Base-by-base conservation (phyloP, 441 rosid species). In the Aleurites moluccanus region DNA sequence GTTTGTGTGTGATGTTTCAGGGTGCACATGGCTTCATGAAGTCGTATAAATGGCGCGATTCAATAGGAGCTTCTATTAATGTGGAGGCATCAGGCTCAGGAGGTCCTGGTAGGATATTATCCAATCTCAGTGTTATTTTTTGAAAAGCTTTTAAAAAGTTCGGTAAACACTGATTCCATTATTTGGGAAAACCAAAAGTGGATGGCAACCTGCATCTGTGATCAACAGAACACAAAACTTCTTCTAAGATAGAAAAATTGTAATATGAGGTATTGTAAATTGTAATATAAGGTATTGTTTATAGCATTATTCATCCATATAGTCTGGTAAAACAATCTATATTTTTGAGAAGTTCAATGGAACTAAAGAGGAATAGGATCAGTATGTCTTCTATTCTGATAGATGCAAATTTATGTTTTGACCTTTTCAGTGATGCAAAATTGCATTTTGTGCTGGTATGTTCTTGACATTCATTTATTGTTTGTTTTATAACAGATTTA, bases 41-140 rank as follows among this genome's bases (percentile, higher is more conserved):
- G 74, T 84, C 91, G 72, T 80, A 92, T 82, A 88, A 84, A 87
- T 92, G 98, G 95, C 92, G 85, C 66, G 88, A 92, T 78, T 85
- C 92, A 60, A 82, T 96, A 77, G 98, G 99, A 76, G 98, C 99
- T 83, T 80, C 87, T 80, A 87, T 96, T 81, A 91, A 96, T 80
- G 89, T 96, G 77, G 99, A 96, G 88, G 99, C 99, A 69, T 90
- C 98, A 80, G 99, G 99, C 25, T 85, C 89, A 9, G 97, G 97
- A 78, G 98, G 99, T 71, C 86, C 83, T 79, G 98, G 99, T 94
- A 88, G 45, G 87, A 73, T 82, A 68, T 67, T 33, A 72, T 75
- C 68, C 64, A 45, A 52, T 52, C 40, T 66, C 57, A 57, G 7
- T 77, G 18, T 61, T 69, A 66, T 79, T 68, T 33, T 73, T 23